Base-by-base conservation (phyloP, 441 rosid species). In the Erysimum cheiri region DNA sequence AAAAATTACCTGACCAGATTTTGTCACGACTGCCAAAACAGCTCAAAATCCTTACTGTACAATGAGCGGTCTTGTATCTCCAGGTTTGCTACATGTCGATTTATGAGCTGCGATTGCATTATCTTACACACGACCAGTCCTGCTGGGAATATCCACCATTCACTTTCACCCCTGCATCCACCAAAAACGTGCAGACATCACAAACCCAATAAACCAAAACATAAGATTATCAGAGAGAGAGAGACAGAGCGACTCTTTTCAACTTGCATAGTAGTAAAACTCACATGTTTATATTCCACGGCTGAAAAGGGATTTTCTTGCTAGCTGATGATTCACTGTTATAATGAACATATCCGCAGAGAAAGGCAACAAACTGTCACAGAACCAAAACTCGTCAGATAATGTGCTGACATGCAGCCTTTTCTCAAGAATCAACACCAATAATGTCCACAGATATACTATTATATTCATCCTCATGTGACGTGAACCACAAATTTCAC, bases 131-230 rank as follows among this genome's bases (percentile, higher is more conserved):
- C 57, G 58, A 96, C 96, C 75, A 96, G 80, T 46, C 93, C 98
- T n/a, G 85, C 94, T 14, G 99, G 99, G 76, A 96, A 92, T 67
- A 96, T 85, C 99, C 99, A 93, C 98, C 99, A 91, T 78, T 93
- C 99, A 68, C 96, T 91, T 73, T 96, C 99, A 73, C 96, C 98
- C 97, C 99, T 96, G 91, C 89, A 78, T 47, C 48, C 56, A 55
- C 74, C 78, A 44, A 31, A 67, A 49, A 8, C 64, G 33, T 32
- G 48, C 67, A 63, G 35, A 33, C 60, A 61, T 74, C 69, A 62
- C 40, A 37, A 66, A 40, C 71, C 71, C 67, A 40, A 33, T 15
- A 47, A 4, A 55, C 35, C 48, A 69, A 69, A 69, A 53, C 53
- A n/a, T 55, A 47, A 47, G 41, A 67, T 53, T 52, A 32, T 7